Base-by-base conservation (phyloP, 169 alveolate genomes). In the Theileria sp. region DNA sequence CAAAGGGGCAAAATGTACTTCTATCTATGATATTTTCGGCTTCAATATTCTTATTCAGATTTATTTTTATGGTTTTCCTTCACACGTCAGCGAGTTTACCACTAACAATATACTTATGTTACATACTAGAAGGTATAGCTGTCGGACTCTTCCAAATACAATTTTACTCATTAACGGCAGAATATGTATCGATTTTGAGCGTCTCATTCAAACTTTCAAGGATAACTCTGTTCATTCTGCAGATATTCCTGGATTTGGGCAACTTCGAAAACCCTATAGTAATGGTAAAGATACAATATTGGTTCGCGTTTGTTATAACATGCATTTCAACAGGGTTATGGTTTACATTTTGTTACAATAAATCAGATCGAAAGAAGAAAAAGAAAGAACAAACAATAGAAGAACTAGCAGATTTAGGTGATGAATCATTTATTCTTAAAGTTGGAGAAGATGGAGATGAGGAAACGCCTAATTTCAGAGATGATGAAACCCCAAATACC, bases 151-250 rank as follows among this genome's bases (percentile, higher is more conserved):
- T 81, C 64, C 74, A 75, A 38, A 64, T 30, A 61, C 54, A 77
- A 21, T 81, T 81, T 67, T 81, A 74, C 72, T 77, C 88, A 0
- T 30, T 81, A 28, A 77, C 79, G 0, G 85, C 67, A 1, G 67
- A 58, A 19, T 58, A 58, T 17, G 26, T 58, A 8, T 58, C 67
- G 21, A 58, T 25, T 58, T 58, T 21, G 32, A 25, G 67, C 26
- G 67, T 25, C 10, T 58, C 67, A 25, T 58, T 58, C 67, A 58
- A 58, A 8, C 26, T 58, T 21, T 58, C 67, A 25, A 58, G 67
- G 67, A 19, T 58, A 25, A 21, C 36, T 8, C 36, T 58, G 10
- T 58, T 58, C 26, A n/a, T 58, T 21, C 28, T 58, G 2, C 67
- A 58, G 67, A 25, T 25, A 8, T 25, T 58, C 32, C 32, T 58